These are phyloP conservation scores for Sinapis alba DNA, from an alignment of 441 rosid genomes.

Conservation along the genomic window DNA sequence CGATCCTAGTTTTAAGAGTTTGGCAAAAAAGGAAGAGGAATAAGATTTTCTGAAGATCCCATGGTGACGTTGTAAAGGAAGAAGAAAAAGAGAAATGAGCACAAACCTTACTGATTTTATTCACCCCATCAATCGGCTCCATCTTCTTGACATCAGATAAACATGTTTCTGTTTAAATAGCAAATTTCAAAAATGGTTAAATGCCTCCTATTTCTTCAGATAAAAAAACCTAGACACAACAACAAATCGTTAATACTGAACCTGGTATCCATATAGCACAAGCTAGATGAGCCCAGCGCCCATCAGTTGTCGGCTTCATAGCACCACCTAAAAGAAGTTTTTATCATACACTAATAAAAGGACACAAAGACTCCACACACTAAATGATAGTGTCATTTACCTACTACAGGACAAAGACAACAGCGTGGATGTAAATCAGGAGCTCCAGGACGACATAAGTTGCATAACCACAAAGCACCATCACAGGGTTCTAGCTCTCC, in stretches of 20 bases:
- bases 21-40: constrained; percentile 16
- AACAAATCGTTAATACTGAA: constrained; percentile 40
- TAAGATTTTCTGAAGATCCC: constrained; percentile 17
- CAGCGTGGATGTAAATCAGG: constrained; percentile 82
- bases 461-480: constrained; percentile 94
- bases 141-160: constrained; percentile 93
- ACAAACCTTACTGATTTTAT: constrained; percentile 77
- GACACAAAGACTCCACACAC: constrained; percentile 20
- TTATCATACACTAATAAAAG: constrained; percentile 28
- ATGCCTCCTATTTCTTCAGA: constrained; percentile 5
- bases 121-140: constrained; percentile 97
- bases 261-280: constrained; percentile 99
- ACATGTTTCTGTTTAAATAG: constrained; percentile 82
- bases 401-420: constrained; percentile 97
- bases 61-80: neutral
- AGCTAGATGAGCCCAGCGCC: constrained; percentile 98
- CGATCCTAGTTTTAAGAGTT: constrained; percentile 71
- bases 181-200: neutral
- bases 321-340: constrained; percentile 73
- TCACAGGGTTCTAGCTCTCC: constrained; percentile 92
- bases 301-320: constrained; percentile 97
- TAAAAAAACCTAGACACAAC: constrained; percentile 22
- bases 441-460: constrained; percentile 90
- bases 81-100: constrained; percentile 14
- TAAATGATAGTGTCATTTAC: constrained; percentile 42